Evolutionary conservation across 2,329 filamentous ascomycete genomes (phyloP).

Genomic region (Sclerotinia borealis): DNA sequence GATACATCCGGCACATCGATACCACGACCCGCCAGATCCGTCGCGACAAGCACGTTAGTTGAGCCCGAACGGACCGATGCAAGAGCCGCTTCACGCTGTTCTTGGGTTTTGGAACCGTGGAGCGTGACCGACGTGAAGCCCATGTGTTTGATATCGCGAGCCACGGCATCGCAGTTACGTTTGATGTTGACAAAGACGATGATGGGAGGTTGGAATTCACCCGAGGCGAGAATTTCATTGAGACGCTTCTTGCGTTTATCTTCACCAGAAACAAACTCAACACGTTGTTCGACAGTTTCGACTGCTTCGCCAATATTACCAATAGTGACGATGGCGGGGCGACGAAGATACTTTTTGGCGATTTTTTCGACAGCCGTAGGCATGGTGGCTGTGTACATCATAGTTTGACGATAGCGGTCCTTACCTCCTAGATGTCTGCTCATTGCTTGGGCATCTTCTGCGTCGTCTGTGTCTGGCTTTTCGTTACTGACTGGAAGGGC

Average conservation of each 20-base stretch:
- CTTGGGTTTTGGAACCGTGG: slow-evolving; percentile 94
- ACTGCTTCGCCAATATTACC: slow-evolving; percentile 93
- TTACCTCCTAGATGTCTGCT: slow-evolving; percentile 66
- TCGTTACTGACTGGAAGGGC: slow-evolving; percentile 88
- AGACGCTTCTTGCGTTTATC: slow-evolving; percentile 96
- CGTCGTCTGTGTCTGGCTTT: slow-evolving; percentile 89
- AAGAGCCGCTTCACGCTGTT: slow-evolving; percentile 91
- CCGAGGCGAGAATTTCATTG: slow-evolving; percentile 76
- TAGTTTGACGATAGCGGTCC: slow-evolving; percentile 88
- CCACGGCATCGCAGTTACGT: slow-evolving; percentile 93
- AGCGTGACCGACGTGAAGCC: slow-evolving; percentile 86
- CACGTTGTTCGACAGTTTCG: slow-evolving; percentile 94
- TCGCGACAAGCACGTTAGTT: slow-evolving; percentile 87
- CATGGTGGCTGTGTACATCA: slow-evolving; percentile 99
- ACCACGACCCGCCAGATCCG: slow-evolving; percentile 91
- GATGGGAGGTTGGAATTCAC: slow-evolving; percentile 80
- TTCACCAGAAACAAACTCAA: slow-evolving; percentile 84
- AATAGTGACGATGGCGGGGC: slow-evolving; percentile 90
- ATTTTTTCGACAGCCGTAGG: slow-evolving; percentile 87
- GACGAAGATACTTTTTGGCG: slow-evolving; percentile 90
- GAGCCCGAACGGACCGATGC: slow-evolving; percentile 73
- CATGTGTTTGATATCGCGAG: slow-evolving; percentile 88
- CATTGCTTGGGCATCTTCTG: slow-evolving; percentile 84
- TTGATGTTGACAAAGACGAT: slow-evolving; percentile 99
- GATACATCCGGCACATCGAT: slow-evolving; percentile 94